These are phyloP conservation scores for Pseudozyma sp. DNA, from an alignment of 1,284 basidiomycete genomes.

Conservation along the genomic window DNA sequence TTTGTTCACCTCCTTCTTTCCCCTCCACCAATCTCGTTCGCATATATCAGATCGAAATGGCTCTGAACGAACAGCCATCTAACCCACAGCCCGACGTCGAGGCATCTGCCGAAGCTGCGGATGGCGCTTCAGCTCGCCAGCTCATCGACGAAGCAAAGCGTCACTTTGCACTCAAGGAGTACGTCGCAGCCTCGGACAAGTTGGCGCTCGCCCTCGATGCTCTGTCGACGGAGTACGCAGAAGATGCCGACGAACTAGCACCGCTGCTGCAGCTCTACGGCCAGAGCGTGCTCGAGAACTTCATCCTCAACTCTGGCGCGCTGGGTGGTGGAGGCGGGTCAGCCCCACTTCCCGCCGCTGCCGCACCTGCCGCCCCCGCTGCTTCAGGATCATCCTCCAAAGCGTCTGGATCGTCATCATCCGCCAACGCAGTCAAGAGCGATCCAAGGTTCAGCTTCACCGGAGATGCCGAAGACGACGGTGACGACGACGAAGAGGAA, in stretches of 20 bases:
- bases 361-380: constrained; percentile 6
- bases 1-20: constrained; percentile 1
- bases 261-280: constrained; percentile 65
- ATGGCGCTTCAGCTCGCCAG: constrained; percentile 23
- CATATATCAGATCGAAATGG: constrained; percentile 20
- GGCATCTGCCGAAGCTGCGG: background rate
- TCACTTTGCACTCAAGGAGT: constrained; percentile 62
- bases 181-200: constrained; percentile 49
- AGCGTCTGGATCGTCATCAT: constrained; percentile 20
- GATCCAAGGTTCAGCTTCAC: constrained; percentile 60
- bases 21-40: constrained; percentile 2
- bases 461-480: constrained; percentile 60
- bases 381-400: constrained; percentile 24
- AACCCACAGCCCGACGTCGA: constrained; percentile 19
- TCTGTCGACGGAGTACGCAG: constrained; percentile 46
- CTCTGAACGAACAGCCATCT: constrained; percentile 44
- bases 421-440: constrained; percentile 21
- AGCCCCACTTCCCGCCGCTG: constrained; percentile 33
- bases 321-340: constrained; percentile 57
- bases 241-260: constrained; percentile 60
- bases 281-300: constrained; percentile 61
- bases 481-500: constrained; percentile 57
- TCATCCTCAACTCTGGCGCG: constrained; percentile 62
- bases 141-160: constrained; percentile 61
- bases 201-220: constrained; percentile 56